Evolutionary conservation across 345 rosid genomes (phyloP), one percentile per base, ranked within the genome.

Genomic region (Eutrema heterophyllum): DNA sequence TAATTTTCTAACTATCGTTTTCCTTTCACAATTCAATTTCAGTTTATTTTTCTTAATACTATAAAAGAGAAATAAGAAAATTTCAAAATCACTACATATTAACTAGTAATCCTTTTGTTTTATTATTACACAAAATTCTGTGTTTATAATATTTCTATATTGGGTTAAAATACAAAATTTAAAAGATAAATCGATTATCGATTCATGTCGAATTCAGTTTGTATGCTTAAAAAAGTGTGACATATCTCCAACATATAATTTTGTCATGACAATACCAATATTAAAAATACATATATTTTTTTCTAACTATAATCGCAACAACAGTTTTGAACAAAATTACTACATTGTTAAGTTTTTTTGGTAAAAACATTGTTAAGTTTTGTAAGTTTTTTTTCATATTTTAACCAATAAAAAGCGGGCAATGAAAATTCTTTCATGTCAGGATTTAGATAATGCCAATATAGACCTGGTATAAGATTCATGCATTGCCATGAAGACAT

Each of bases 401-500:
- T 65, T 50, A 24, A 21, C 57, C 45, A 65, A 8, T n/a, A 21
- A 64, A 35, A 9, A 64, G 12, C 45, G 38, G 58, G 66, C 24
- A 21, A 21, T 21, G 24, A 21, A 21, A 21, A 21, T 21, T 21
- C 24, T 21, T 21, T 21, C 24, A 21, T 21, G 24, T 21, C 24
- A 21, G 2, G 24, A 21, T 21, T 21, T 21, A 21, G 24, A 21
- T 21, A 21, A 21, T 21, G 24, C 24, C 24, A 21, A 21, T 21
- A 21, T 6, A 16, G 41, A 51, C n/a, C 2, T 0, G 7, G 40
- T 52, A 54, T 13, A 49, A 71, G 53, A 30, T 61, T 33, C 64
- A 73, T 73, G 77, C 70, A 72, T 72, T 64, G 21, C 48, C 77
- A 63, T 52, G 54, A 64, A 52, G 55, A 26, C 24, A 44, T 10